These are phyloP conservation scores for Trametes elegans DNA, from an alignment of 768 basidiomycete genomes.

Conservation along the genomic window DNA sequence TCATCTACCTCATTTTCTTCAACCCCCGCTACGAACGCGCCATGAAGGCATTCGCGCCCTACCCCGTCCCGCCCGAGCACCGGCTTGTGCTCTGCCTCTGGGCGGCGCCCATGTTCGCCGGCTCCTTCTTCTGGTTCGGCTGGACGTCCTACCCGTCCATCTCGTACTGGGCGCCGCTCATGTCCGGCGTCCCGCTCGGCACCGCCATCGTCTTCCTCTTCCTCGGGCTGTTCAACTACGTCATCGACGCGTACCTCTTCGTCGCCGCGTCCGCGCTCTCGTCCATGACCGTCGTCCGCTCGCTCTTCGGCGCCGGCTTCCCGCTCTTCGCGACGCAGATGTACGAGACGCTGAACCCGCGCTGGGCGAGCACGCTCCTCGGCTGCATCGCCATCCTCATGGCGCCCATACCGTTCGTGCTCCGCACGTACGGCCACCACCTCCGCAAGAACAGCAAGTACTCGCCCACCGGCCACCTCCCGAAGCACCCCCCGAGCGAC, in stretches of 20 bases:
- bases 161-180: conserved; percentile 53
- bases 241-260: conserved; percentile 60
- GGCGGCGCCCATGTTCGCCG: conserved; percentile 49
- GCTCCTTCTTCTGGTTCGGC: conserved; percentile 70
- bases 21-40: conserved; percentile 51
- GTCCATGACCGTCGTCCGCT: conserved; percentile 51
- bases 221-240: conserved; percentile 58
- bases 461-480: conserved; percentile 20
- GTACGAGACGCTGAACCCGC: conserved; percentile 48
- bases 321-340: conserved; percentile 39
- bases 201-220: conserved; percentile 56
- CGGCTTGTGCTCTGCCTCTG: conserved; percentile 50
- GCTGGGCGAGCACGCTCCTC: conserved; percentile 60
- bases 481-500: conserved; percentile 1
- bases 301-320: conserved; percentile 31
- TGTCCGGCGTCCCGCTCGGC: conserved; percentile 47
- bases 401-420: conserved; percentile 42
- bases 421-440: conserved; percentile 25
- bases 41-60: conserved; percentile 43
- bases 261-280: conserved; percentile 60
- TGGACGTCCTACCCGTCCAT: conserved; percentile 60
- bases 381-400: conserved; percentile 54
- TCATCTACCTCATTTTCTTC: conserved; percentile 42
- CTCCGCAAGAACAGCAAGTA: conserved; percentile 28
- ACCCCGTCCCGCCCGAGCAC: conserved; percentile 62